Base-by-base conservation (phyloP, 148 eudicot genomes). In the Tetragonia tetragonoides region DNA sequence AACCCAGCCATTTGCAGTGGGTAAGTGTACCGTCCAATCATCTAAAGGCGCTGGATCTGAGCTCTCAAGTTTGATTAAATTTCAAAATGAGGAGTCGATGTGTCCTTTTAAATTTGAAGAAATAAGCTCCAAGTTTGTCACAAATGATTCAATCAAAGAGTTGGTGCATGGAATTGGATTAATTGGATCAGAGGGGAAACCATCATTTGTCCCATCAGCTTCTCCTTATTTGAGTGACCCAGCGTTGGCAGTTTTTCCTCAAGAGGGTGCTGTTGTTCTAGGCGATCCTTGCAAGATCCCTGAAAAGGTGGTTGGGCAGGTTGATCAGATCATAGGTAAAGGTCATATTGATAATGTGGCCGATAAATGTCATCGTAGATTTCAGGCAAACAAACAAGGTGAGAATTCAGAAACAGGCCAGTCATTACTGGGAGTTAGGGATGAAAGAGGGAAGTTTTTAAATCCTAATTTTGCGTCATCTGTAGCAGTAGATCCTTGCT, bases 131-230 rank as follows among this genome's bases (percentile, higher is more conserved):
- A 91, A 82, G 73, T 89, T 89, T 73, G 80, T 82, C 44, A 88
- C 85, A 4, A 76, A 87, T 41, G 86, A 86, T 74, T 88, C 91
- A 17, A 73, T 78, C 75, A 89, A 87, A 84, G 90, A 91, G 71
- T 73, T 88, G 84, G 89, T 88, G 57, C 81, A 78, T 74, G 87
- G 72, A 70, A 84, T 91, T 64, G 91, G 96, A 72, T 83, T 91
- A 68, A 81, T 89, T 37, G 89, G 91, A 76, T 86, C 91, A n/a
- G 89, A 87, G 44, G 93, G 96, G 10, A 68, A 24, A 14, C 87
- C 90, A 53, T 76, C 78, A 61, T 84, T 91, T 77, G 73, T 89
- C 57, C 81, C 86, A 38, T 74, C 84, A 42, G 62, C 66, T 18
- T 87, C 95, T 76, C 85, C 86, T 10, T 79, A 78, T 83, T 77